A percentile compares a stretch with the other conserved stretches of the same genome.
Evolutionary conservation across 805 yeast species (phyloP).

Genomic region (Starmerella powellii): DNA sequence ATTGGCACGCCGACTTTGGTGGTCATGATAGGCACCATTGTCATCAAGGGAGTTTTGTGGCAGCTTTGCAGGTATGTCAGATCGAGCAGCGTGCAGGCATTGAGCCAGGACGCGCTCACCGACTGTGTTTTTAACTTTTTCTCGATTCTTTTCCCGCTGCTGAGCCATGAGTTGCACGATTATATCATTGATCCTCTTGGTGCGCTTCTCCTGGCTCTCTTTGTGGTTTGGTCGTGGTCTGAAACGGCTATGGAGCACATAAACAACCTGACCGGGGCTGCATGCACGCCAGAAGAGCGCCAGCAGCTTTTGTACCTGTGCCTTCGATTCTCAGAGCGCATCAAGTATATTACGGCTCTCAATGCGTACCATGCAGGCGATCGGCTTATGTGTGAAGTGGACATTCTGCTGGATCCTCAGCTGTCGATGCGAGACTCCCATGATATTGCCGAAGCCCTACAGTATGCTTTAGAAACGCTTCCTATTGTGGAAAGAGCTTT

Average conservation of each 20-base stretch:
- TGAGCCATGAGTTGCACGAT: constrained; percentile 39
- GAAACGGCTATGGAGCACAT: constrained; percentile 58
- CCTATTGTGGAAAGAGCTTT: constrained; percentile 71
- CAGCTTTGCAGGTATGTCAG: constrained; percentile 47
- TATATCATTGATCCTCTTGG: constrained; percentile 75
- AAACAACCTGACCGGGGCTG: constrained; percentile 61
- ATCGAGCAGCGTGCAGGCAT: constrained; percentile 61
- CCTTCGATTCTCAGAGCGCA: constrained; percentile 54
- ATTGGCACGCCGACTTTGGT: constrained; percentile 40
- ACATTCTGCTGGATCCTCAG: constrained; percentile 44
- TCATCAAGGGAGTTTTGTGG: constrained; percentile 49
- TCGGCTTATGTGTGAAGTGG: constrained; percentile 63
- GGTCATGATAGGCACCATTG: constrained; percentile 54
- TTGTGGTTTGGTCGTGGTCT: constrained; percentile 55
- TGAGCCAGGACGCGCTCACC: constrained; percentile 72
- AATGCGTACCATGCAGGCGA: constrained; percentile 74
- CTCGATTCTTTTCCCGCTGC: constrained; percentile 56
- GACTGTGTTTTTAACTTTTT: constrained; percentile 63
- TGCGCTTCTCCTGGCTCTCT: constrained; percentile 50
- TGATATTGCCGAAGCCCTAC: constrained; percentile 70
- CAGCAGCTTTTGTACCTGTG: constrained; percentile 58
- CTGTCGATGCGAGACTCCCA: constrained; percentile 55
- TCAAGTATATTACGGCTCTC: constrained; percentile 50
- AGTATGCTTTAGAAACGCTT: constrained; percentile 65
- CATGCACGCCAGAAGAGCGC: constrained; percentile 49